A percentile compares a stretch with the other conserved stretches of the same genome.
Conservation (phyloP, 306 rosid species). For the Trifolium pratense region DNA sequence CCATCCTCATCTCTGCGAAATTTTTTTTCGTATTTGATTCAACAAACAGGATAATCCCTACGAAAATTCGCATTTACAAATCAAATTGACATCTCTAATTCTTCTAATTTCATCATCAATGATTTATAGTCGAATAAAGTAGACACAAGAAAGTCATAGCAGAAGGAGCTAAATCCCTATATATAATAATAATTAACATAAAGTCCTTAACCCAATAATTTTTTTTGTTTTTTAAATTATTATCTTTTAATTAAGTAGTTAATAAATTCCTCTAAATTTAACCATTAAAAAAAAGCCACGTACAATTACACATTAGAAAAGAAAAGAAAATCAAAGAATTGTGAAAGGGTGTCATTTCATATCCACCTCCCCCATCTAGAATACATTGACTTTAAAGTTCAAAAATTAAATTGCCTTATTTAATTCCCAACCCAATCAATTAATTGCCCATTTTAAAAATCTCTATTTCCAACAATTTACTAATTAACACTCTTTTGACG, state of each 20-base stretch:
- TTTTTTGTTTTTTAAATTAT: too few species aligned
- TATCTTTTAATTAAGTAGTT: too few species aligned
- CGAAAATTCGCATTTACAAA: too few species aligned
- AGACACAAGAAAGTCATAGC: conserved; percentile 4
- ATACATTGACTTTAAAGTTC: conserved; percentile 57
- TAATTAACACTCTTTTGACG: conserved; percentile 20
- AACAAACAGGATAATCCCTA: too few species aligned
- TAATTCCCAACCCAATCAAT: neutral
- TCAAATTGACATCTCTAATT: too few species aligned
- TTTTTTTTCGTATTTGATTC: too few species aligned
- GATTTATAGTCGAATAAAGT: neutral
- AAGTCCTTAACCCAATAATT: neutral
- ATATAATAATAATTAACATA: neutral
- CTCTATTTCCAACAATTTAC: conserved; percentile 44
- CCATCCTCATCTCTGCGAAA: too few species aligned
- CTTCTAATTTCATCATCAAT: neutral
- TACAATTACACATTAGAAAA: too few species aligned
- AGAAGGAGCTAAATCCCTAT: neutral
- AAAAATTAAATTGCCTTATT: neutral
- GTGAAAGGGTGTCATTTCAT: conserved; percentile 32
- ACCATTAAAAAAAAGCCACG: too few species aligned
- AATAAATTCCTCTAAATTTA: too few species aligned
- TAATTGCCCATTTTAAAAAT: conserved; percentile 27
- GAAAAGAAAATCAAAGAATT: neutral
- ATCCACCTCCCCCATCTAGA: conserved; percentile 42